Base-by-base conservation (phyloP, 2,329 filamentous ascomycete species). In the Stemphylium beticola region DNA sequence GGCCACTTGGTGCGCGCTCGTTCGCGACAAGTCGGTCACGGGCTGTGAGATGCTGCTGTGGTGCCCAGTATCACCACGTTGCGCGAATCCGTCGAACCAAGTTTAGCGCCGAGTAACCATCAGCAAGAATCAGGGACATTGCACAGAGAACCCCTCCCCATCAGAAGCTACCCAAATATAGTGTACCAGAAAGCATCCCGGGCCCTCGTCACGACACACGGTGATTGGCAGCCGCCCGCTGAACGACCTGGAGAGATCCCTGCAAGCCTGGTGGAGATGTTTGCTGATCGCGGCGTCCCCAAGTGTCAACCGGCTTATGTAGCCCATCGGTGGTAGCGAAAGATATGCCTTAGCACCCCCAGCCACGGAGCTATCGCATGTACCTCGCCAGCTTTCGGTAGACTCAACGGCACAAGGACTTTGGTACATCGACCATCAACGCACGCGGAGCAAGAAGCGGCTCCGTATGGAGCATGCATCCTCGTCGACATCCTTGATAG, bases 211-310 rank as follows among this genome's bases (percentile, higher is more conserved):
- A 63, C 58, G 48, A 55, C 53, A 53, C 46, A 54, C 49, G 44
- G 55, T 72, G 69, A 74, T 74, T 74, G 62, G 71, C 60, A 64
- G 53, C 52, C 47, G 57, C 47, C 42, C 41, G 47, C 62, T 65
- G 59, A 55, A 64, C 53, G 55, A 60, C 59, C 36, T 67, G 64
- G 67, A 64, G 61, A 62, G 42, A 59, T 56, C 68, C 68, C 68
- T 73, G 71, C 66, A 66, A 60, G 49, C 58, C 31, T 42, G 57
- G 71, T 72, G 70, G 71, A 70, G 65, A 68, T 72, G 68, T 72
- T 72, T 73, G 69, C 68, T 74, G 67, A 72, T 71, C 63, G 62
- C 61, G 59, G 60, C 61, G 60, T 51, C 45, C 42, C 57, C 66
- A 67, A 52, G 48, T 55, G 41, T 55, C 60, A 69, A 63, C 67